Conservation (phyloP, 2,329 filamentous ascomycete species). For the Sclerotinia sclerotiorum region DNA sequence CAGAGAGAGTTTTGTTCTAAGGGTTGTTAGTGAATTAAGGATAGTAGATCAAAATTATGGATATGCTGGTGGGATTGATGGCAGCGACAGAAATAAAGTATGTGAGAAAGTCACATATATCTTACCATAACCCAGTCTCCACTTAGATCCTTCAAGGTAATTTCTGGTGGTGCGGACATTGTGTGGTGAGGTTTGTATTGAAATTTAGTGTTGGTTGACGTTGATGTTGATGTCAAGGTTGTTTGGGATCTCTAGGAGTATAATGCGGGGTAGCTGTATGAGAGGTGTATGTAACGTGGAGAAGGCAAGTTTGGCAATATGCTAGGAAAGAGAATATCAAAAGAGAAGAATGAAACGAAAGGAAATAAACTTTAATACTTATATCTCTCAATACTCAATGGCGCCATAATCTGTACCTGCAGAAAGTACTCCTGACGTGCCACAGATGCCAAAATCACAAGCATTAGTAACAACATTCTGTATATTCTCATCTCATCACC, state of each 20-base stretch:
- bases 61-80: not conserved
- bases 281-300: not conserved
- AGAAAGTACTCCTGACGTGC: not conserved
- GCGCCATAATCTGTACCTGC: not conserved
- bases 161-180: constrained; percentile 57
- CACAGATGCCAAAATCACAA: not conserved
- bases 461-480: not conserved
- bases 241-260: not conserved
- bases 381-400: not conserved
- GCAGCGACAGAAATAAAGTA: constrained; percentile 11
- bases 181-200: not conserved
- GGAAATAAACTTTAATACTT: constrained; percentile 7
- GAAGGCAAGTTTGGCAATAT: not conserved
- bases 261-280: not conserved
- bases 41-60: not conserved
- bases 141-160: constrained; percentile 53
- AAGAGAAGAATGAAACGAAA: not conserved
- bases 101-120: not conserved
- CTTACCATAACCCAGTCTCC: constrained; percentile 55
- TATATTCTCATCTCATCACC: not conserved
- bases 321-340: not conserved
- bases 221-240: not conserved
- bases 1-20: constrained; percentile 62
- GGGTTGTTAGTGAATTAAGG: constrained; percentile 7
- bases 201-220: not conserved